These are phyloP conservation scores for Ustilago xerochloae DNA, from an alignment of 1,284 basidiomycete genomes.

Conservation along the genomic window DNA sequence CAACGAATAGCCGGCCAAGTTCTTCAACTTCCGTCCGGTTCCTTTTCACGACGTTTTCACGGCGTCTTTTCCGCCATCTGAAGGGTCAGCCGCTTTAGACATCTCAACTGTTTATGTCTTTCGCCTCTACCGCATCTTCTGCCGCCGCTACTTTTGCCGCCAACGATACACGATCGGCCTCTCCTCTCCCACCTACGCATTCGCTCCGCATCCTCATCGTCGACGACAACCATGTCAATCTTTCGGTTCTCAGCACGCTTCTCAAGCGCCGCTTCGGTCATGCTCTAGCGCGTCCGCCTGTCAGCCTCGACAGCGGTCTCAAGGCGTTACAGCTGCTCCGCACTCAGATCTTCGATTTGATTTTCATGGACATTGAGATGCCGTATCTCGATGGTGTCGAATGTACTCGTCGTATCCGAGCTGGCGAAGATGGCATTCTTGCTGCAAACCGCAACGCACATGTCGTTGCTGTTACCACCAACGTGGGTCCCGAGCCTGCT, in stretches of 20 bases:
- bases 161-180: conserved; percentile 12
- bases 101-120: conserved; percentile 19
- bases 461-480: conserved; percentile 58
- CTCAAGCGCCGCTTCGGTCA: conserved; percentile 55
- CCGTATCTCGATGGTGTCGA: conserved; percentile 58
- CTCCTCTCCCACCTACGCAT: conserved; percentile 34
- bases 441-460: conserved; percentile 43
- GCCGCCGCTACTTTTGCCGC: conserved; percentile 5
- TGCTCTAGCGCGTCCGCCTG: conserved; percentile 44
- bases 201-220: conserved; percentile 59
- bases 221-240: conserved; percentile 63
- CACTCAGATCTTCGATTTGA: conserved; percentile 55
- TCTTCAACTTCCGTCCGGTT: conserved; percentile 3
- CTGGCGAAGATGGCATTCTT: conserved; percentile 54
- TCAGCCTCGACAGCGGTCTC: conserved; percentile 55
- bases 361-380: conserved; percentile 63
- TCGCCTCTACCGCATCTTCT: conserved; percentile 4
- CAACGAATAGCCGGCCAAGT: background rate
- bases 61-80: conserved; percentile 19
- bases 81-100: conserved; percentile 42
- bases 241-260: conserved; percentile 50
- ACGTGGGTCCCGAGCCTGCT: conserved; percentile 46
- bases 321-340: conserved; percentile 58
- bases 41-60: conserved; percentile 7
- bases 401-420: conserved; percentile 51